Evolutionary conservation across 1,284 basidiomycete genomes (phyloP), one percentile per base, ranked within the genome.

Genomic region (Apiotrichum mycotoxinovorans): DNA sequence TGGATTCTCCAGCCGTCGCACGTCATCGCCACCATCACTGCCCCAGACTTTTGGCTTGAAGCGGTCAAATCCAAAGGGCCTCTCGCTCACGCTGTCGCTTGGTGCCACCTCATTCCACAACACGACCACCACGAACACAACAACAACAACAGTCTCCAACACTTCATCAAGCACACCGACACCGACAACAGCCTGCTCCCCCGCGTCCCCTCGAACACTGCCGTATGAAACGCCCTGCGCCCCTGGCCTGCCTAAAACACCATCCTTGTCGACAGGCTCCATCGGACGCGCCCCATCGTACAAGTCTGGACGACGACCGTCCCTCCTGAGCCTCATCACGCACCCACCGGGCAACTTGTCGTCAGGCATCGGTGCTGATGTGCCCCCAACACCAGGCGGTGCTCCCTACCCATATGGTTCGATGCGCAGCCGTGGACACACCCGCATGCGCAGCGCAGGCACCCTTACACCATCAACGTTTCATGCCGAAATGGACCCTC

Each of bases 261-360:
- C 72, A 3, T 59, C 66, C 12, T 49, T 69, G 25, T 57, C 67
- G 20, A 60, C 67, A 57, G 25, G 49, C 11, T 53, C 62, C 1
- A 42, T 65, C 5, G 64, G 62, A 15, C 55, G 66, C 25, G 46
- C 58, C 9, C 27, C 44, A 12, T 58, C 64, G 12, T 52, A 43
- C 38, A 60, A 58, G 22, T 55, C 57, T 9, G 37, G 53, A 12
- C 57, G 66, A 12, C 60, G 73, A 48, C 71, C 72, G 5, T 68
- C 64, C 25, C 57, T 75, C 9, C 61, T 74, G 26, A 71, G 64
- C 49, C 61, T 75, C 35, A 67, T 72, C 56, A 74, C 71, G 17
- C 66, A 69, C 26, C 66, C 71, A 1, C 71, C 71, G 22, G 46
- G 62, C 20, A 56, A 30, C 15, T 33, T 35, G 25, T 9, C 20